phyloP scores from a whole-genome alignment of 2,329 filamentous ascomycete genomes.

The Fusarium aywerte region DNA sequence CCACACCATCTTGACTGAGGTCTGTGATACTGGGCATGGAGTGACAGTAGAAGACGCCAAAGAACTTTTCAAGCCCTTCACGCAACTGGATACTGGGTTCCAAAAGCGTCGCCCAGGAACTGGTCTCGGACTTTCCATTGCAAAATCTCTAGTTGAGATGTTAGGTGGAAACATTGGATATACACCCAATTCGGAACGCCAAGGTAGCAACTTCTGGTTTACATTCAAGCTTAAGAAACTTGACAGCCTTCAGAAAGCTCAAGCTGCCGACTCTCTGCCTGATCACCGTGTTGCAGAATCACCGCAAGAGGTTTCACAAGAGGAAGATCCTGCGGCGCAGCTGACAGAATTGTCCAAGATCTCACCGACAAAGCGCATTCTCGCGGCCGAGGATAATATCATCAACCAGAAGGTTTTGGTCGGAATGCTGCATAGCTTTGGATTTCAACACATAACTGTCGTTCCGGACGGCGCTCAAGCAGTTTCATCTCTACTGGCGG shows the following conservation, averaged over 20 bases:
- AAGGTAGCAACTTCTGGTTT: conserved; percentile 12
- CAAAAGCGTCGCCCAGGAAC: conserved; percentile 8
- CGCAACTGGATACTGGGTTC: not conserved
- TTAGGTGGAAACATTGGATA: not conserved
- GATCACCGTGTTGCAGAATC: rapidly evolving
- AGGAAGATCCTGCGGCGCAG: not conserved
- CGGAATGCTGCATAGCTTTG: conserved; percentile 9
- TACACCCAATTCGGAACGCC: not conserved
- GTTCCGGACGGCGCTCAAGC: conserved; percentile 8
- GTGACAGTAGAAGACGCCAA: not conserved
- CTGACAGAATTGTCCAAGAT: not conserved
- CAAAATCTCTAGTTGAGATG: not conserved
- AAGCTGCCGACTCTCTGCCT: rapidly evolving
- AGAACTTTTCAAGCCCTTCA: conserved; percentile 6
- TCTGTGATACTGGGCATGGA: conserved; percentile 1
- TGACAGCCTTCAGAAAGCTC: not conserved
- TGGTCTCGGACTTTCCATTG: conserved; percentile 7
- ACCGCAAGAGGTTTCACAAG: not conserved
- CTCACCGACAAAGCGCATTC: not conserved
- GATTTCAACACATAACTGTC: not conserved
- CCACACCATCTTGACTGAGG: not conserved
- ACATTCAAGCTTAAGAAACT: not conserved
- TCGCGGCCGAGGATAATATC: not conserved
- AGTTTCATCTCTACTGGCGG: not conserved
- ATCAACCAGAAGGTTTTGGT: conserved; percentile 10